Conservation (phyloP, 73 alveolate species). For the Paramecium pentaurelia region DNA sequence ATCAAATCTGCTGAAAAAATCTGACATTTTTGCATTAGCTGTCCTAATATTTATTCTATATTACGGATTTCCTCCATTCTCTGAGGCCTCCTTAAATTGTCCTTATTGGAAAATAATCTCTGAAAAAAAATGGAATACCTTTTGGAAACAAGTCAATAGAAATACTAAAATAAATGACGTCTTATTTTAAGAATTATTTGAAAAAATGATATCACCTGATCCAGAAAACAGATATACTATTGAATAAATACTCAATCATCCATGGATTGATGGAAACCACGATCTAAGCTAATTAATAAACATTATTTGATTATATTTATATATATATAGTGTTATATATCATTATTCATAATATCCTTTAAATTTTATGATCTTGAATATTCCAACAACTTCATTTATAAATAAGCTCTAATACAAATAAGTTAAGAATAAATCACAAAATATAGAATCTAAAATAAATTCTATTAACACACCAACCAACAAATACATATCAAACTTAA, state of each 20-base stretch:
- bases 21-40: conserved; percentile 51
- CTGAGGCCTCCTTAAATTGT: background rate
- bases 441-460: background rate
- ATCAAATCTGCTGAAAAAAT: background rate
- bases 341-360: background rate
- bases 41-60: conserved; percentile 25
- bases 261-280: background rate
- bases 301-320: background rate
- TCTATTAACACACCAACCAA: conserved; percentile 14
- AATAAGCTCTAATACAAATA: background rate
- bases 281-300: background rate
- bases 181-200: background rate
- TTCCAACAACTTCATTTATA: background rate
- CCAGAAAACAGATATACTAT: background rate
- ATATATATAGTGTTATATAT: background rate
- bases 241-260: background rate
- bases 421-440: background rate
- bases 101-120: conserved; percentile 45
- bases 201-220: background rate
- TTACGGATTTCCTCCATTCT: conserved; percentile 57
- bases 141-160: conserved; percentile 50
- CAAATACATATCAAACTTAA: conserved; percentile 21
- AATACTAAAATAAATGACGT: background rate
- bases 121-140: background rate
- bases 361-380: background rate